Evolutionary conservation across 371 early-diverging fungal genomes (phyloP), one percentile per base, ranked within the genome.

Genomic region (Lichtheimia ramosa): DNA sequence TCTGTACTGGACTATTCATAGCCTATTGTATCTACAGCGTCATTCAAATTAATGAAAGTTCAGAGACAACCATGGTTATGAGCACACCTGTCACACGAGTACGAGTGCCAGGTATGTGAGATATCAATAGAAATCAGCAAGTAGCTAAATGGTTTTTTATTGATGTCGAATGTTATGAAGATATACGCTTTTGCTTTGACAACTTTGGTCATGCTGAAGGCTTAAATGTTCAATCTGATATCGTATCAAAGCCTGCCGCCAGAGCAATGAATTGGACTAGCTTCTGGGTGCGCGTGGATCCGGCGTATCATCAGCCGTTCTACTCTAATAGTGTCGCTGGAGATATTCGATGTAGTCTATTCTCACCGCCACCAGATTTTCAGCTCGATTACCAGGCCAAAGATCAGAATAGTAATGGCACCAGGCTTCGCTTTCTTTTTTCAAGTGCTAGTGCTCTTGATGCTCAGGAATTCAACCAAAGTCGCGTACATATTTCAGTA

Each of bases 141-240:
- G 20, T n/a, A 20, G 8, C 8, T 16, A 3, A 12, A 25, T 3
- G 25, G 5, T 5, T 25, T 34, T 8, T 34, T 34, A 34, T 2
- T 34, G 34, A 7, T 3, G 2, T 34, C 5, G 25, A 10, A 5
- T 34, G 8, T 10, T 34, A 6, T 34, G 34, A 34, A 54, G 63
- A 66, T 53, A 48, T 69, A 14, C 62, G 70, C 5, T 66, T 65
- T 41, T 69, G 70, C 48, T 63, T 69, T 52, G 63, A 65, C 24
- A 65, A 63, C 14, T 61, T 54, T 21, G 43, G 42, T 3, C 48
- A 43, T 14, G 8, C 55, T 5, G 27, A 64, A n/a, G 14, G 16
- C 15, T 48, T 21, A 18, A 61, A 54, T 40, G 3, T 14, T 3
- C 28, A 54, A 54, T 41, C 41, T 10, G 54, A 28, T 24, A 10